These are phyloP conservation scores for Fusarium falciforme DNA, from an alignment of 2,329 filamentous ascomycete genomes.

Conservation along the genomic window DNA sequence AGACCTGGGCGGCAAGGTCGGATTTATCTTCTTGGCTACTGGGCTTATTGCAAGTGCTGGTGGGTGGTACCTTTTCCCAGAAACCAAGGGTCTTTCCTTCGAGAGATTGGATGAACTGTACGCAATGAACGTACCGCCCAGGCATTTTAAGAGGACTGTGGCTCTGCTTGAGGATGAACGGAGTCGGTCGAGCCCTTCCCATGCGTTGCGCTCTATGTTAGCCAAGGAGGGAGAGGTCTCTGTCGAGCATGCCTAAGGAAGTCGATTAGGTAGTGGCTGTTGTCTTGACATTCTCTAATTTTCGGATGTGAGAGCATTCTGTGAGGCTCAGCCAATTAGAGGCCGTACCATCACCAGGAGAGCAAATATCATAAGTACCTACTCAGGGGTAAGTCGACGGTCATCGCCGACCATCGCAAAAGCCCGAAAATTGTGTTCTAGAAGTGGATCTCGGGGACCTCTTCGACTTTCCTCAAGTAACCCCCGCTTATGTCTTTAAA, in stretches of 20 bases:
- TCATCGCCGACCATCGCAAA: neutral
- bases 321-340: neutral
- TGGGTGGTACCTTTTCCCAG: slow-evolving; percentile 35
- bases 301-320: neutral
- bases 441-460: neutral
- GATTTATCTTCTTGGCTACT: slow-evolving; percentile 40
- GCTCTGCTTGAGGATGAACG: neutral
- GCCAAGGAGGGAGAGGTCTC: neutral
- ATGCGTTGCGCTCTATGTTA: neutral
- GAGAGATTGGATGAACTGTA: neutral
- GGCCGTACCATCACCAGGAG: neutral
- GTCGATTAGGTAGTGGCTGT: too few relatives aligned
- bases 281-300: neutral
- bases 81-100: slow-evolving; percentile 24
- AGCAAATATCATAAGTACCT: neutral
- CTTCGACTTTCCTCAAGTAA: neutral
- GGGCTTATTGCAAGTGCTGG: slow-evolving; percentile 19
- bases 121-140: neutral
- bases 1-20: slow-evolving; percentile 42
- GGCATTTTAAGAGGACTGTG: neutral
- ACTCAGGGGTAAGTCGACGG: neutral
- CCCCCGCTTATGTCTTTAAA: neutral
- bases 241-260: neutral
- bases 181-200: neutral
- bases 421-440: neutral